phyloP scores from a whole-genome alignment of 441 rosid genomes.

The Adansonia grandidieri region DNA sequence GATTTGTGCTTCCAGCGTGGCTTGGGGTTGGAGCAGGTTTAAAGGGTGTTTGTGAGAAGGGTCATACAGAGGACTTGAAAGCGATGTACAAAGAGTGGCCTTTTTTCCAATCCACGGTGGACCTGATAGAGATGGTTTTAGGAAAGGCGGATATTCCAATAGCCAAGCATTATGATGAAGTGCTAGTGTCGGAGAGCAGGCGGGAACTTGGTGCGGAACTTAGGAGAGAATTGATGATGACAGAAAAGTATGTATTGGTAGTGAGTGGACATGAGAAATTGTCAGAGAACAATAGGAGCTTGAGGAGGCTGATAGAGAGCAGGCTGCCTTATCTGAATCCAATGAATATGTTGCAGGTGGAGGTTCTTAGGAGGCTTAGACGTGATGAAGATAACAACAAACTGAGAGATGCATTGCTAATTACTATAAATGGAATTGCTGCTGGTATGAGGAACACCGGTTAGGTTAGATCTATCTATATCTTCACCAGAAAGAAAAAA shows the following conservation, averaged over 20 bases:
- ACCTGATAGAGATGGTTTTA: constrained; percentile 90
- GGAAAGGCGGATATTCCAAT: constrained; percentile 92
- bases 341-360: constrained; percentile 87
- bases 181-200: constrained; percentile 74
- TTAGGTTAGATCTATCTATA: constrained; percentile 33
- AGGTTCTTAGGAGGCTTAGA: constrained; percentile 80
- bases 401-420: constrained; percentile 86
- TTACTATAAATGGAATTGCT: constrained; percentile 93
- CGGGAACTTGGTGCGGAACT: constrained; percentile 68
- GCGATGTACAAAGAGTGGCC: constrained; percentile 97
- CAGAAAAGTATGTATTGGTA: constrained; percentile 77
- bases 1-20: constrained; percentile 99
- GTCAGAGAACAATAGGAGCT: constrained; percentile 72
- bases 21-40: constrained; percentile 93
- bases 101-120: constrained; percentile 86
- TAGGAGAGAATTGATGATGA: constrained; percentile 61
- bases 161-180: constrained; percentile 88
- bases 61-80: constrained; percentile 69
- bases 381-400: constrained; percentile 73
- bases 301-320: constrained; percentile 85
- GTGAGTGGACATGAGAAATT: constrained; percentile 81
- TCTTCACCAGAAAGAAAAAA: neutral
- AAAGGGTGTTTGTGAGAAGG: constrained; percentile 80
- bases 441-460: constrained; percentile 97
- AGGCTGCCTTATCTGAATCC: constrained; percentile 89